Evolutionary conservation across 768 basidiomycete genomes (phyloP), one percentile per base, ranked within the genome.

Genomic region (Pleurotus giganteus): DNA sequence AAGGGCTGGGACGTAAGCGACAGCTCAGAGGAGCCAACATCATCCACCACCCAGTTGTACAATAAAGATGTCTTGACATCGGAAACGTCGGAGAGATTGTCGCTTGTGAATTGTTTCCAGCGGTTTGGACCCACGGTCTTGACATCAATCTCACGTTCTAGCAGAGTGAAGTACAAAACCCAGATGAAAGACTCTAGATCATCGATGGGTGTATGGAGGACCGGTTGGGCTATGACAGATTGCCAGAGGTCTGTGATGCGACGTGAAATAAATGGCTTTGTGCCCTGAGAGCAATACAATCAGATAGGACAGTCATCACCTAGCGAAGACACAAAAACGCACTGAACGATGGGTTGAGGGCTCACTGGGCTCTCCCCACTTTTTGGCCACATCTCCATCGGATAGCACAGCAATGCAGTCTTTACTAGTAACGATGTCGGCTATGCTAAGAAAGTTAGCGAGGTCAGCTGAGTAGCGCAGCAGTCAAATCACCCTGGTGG

Each of bases 171-270:
- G 45, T 54, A 32, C n/a, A 55, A 47, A 24, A 55, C 44, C 54
- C 54, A 55, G 23, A 55, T n/a, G 51, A 55, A 55, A 24, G 42
- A 46, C 47, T 55, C 54, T 15, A 55, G 54, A 37, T 55, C 54
- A 55, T 55, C 54, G 37, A 55, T 55, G 29, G 54, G 42, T 17
- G 54, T 55, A 34, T 55, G 54, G 46, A 34, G 21, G 47, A 19
- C 26, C 11, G 23, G 49, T 23, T 26, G 3, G 28, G 2, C 26
- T n/a, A 13, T 1, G 17, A 29, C 17, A 28, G 27, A 13, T 29
- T 28, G 8, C 54, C 54, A 55, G 4, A 4, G 19, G 17, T 34
- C 13, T 15, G 32, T 31, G 21, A 55, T 23, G 24, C 46, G 54
- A 17, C n/a, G 27, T 23, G 54, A 43, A 29, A 55, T 36, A 26